Percentiles rank a stretch among this genome's conserved stretches.
phyloP scores from a whole-genome alignment of 495 filamentous ascomycete genomes.

The Neurospora discreta region DNA sequence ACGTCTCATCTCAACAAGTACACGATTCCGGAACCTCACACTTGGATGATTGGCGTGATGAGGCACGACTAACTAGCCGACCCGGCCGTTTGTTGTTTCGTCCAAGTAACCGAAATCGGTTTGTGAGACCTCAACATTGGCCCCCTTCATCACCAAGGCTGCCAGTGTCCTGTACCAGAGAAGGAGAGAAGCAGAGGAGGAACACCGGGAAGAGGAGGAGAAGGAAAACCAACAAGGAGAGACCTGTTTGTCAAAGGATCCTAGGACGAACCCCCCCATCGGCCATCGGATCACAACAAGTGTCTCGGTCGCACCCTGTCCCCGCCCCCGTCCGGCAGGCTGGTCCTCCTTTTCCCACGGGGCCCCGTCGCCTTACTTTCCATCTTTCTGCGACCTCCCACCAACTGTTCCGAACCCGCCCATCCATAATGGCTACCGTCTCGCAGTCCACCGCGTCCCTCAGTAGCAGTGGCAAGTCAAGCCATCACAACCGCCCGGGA shows the following conservation, averaged over 20 bases:
- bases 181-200: not conserved
- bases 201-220: not conserved
- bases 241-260: not conserved
- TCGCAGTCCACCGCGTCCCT: slow-evolving; percentile 17
- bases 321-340: not conserved
- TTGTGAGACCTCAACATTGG: not conserved
- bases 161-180: not conserved
- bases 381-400: not conserved
- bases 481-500: slow-evolving; percentile 1
- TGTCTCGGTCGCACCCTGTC: not conserved
- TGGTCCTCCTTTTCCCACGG: not conserved
- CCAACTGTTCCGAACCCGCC: not conserved
- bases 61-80: not conserved
- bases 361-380: not conserved
- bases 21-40: not conserved
- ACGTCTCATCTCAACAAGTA: not conserved
- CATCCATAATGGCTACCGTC: slow-evolving; percentile 15
- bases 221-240: not conserved
- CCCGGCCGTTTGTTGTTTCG: not conserved
- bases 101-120: not conserved
- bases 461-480: slow-evolving; percentile 11
- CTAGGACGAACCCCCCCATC: not conserved
- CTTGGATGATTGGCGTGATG: not conserved
- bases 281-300: not conserved
- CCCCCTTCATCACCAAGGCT: not conserved